Conservation (phyloP, 2,329 filamentous ascomycete species). For the Talaromyces sp. region DNA sequence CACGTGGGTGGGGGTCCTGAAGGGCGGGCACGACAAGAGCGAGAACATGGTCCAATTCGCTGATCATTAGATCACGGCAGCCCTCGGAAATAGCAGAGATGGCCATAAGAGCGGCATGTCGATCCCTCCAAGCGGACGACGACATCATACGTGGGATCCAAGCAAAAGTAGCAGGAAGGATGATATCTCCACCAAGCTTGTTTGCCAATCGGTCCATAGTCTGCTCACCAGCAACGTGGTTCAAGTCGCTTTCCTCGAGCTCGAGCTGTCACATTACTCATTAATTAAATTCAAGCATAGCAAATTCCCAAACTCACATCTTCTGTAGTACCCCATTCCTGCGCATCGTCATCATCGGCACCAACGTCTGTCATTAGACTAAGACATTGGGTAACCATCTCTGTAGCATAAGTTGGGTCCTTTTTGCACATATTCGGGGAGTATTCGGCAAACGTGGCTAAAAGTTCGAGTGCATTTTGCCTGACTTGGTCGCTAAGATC, state of each 20-base stretch:
- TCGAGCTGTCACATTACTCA: slow-evolving; percentile 61
- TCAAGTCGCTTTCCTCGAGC: slow-evolving; percentile 91
- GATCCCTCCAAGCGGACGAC: slow-evolving; percentile 88
- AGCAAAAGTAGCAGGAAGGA: slow-evolving; percentile 88
- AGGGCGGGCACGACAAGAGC: slow-evolving; percentile 92
- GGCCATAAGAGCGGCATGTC: slow-evolving; percentile 95
- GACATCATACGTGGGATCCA: slow-evolving; percentile 99
- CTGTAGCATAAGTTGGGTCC: slow-evolving; percentile 82
- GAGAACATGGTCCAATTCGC: slow-evolving; percentile 88
- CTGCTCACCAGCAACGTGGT: slow-evolving; percentile 96
- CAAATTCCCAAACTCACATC: slow-evolving; percentile 59
- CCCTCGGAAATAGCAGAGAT: slow-evolving; percentile 98
- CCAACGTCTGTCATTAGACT: slow-evolving; percentile 98
- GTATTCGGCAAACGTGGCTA: slow-evolving; percentile 97
- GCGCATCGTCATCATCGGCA: slow-evolving; percentile 87
- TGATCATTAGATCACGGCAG: slow-evolving; percentile 91
- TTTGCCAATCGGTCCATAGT: slow-evolving; percentile 97
- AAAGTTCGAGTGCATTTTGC: slow-evolving; percentile 92
- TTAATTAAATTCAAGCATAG: background rate
- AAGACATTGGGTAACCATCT: slow-evolving; percentile 98
- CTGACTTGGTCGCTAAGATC: slow-evolving; percentile 84
- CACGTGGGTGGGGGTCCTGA: slow-evolving; percentile 84
- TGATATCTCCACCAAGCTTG: slow-evolving; percentile 90
- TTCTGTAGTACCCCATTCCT: slow-evolving; percentile 89
- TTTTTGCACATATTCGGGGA: slow-evolving; percentile 93